These are phyloP conservation scores for Acer campestre DNA, from an alignment of 345 rosid species.

Conservation along the genomic window DNA sequence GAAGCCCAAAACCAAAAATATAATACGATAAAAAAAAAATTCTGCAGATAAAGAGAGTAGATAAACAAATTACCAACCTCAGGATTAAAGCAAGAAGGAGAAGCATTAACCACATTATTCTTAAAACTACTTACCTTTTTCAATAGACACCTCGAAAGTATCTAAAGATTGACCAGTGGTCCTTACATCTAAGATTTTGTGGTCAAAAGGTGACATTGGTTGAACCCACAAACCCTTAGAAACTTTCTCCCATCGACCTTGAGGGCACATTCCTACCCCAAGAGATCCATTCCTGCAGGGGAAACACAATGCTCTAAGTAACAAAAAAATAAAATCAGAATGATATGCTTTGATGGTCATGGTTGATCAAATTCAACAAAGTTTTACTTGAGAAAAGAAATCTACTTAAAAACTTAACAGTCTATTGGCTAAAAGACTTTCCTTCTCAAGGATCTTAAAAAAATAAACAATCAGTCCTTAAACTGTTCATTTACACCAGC, in stretches of 20 bases:
- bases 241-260: constrained; percentile 74
- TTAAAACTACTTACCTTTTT: constrained; percentile 55
- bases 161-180: constrained; percentile 41
- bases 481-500: background rate
- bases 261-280: constrained; percentile 79
- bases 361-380: background rate
- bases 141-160: constrained; percentile 53
- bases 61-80: constrained; percentile 16
- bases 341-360: background rate
- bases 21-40: constrained; percentile 56
- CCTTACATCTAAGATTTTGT: constrained; percentile 73
- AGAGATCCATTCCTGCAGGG: constrained; percentile 74
- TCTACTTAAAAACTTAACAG: background rate
- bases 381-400: background rate
- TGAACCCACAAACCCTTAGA: constrained; percentile 74
- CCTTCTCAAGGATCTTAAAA: background rate
- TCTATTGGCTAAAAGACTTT: background rate
- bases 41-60: constrained; percentile 45
- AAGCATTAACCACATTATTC: constrained; percentile 8
- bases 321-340: constrained; percentile 6
- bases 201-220: constrained; percentile 88
- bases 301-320: constrained; percentile 2
- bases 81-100: constrained; percentile 4
- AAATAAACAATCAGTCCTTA: background rate
- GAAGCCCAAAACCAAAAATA: constrained; percentile 66